These are phyloP conservation scores for Sugiyamaella pinicola DNA, from an alignment of 1,139 yeast species.

Conservation along the genomic window DNA sequence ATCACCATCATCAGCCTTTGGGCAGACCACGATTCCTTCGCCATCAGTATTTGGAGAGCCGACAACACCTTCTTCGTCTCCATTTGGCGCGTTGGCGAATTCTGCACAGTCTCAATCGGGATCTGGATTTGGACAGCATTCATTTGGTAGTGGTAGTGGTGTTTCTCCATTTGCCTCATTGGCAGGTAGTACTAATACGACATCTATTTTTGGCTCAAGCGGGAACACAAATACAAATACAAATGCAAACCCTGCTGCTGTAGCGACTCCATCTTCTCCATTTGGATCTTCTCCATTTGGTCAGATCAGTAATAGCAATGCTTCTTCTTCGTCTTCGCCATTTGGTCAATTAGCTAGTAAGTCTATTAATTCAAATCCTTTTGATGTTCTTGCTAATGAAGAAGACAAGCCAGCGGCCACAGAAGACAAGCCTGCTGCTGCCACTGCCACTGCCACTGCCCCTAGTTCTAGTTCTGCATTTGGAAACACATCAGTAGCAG, in stretches of 20 bases:
- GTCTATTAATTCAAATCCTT: constrained; percentile 20
- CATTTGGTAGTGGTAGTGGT: constrained; percentile 21
- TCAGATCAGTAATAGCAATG: not conserved
- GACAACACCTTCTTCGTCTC: not conserved
- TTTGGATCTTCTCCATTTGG: constrained; percentile 15
- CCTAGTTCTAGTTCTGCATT: not conserved
- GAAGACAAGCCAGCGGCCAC: not conserved
- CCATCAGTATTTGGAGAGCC: constrained; percentile 4
- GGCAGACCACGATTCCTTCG: not conserved
- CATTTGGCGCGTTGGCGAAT: constrained; percentile 7
- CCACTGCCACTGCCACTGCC: not conserved
- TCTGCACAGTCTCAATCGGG: constrained; percentile 5
- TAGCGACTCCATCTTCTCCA: constrained; percentile 7
- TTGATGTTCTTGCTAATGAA: constrained; percentile 19
- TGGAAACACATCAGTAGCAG: not conserved
- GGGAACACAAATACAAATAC: not conserved
- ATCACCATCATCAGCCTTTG: not conserved
- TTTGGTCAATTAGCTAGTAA: constrained; percentile 5
- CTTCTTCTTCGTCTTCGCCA: constrained; percentile 4
- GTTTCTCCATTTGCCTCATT: constrained; percentile 8
- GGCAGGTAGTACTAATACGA: not conserved
- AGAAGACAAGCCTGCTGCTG: constrained; percentile 1
- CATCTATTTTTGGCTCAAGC: constrained; percentile 8
- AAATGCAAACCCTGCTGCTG: constrained; percentile 1
- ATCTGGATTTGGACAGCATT: constrained; percentile 31